Conservation (phyloP, 1,284 basidiomycete species). For the Ustilago xerochloae region DNA sequence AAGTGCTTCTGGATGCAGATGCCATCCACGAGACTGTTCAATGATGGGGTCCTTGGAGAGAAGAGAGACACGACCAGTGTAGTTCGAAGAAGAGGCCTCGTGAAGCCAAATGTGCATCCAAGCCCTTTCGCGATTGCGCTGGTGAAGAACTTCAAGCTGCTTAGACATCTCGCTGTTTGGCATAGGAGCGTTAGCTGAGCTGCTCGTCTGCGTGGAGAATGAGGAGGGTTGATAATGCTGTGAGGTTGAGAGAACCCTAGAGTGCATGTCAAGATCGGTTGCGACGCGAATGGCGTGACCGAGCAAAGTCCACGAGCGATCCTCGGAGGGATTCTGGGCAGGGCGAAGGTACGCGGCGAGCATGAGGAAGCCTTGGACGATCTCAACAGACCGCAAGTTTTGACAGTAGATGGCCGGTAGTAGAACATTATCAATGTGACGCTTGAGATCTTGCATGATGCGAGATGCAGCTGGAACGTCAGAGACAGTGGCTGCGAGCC, state of each 20-base stretch:
- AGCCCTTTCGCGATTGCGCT: conserved; percentile 33
- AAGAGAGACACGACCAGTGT: conserved; percentile 41
- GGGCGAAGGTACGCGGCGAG: conserved; percentile 42
- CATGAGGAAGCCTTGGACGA: conserved; percentile 46
- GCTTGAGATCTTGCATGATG: conserved; percentile 28
- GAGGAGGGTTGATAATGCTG: background rate
- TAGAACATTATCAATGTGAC: conserved; percentile 37
- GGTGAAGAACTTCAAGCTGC: conserved; percentile 20
- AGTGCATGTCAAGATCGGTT: conserved; percentile 44
- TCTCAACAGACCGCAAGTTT: conserved; percentile 45
- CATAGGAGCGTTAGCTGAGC: background rate
- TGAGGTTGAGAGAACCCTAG: conserved; percentile 24
- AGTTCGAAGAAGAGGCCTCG: conserved; percentile 41
- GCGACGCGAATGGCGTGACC: conserved; percentile 42
- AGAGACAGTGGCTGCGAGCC: conserved; percentile 35
- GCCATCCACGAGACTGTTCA: conserved; percentile 39
- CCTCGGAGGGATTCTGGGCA: conserved; percentile 35
- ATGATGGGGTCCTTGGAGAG: conserved; percentile 40
- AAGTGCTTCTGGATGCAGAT: conserved; percentile 35
- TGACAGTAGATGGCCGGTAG: conserved; percentile 44
- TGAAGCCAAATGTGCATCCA: conserved; percentile 54
- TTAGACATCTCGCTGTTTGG: background rate
- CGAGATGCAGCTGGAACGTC: conserved; percentile 25
- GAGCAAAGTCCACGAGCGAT: conserved; percentile 41
- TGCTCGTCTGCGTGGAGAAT: background rate